A percentile compares a stretch with the other conserved stretches of the same genome.
Conservation (phyloP, 345 rosid genomes). For the Chamaenerion angustifolium region DNA sequence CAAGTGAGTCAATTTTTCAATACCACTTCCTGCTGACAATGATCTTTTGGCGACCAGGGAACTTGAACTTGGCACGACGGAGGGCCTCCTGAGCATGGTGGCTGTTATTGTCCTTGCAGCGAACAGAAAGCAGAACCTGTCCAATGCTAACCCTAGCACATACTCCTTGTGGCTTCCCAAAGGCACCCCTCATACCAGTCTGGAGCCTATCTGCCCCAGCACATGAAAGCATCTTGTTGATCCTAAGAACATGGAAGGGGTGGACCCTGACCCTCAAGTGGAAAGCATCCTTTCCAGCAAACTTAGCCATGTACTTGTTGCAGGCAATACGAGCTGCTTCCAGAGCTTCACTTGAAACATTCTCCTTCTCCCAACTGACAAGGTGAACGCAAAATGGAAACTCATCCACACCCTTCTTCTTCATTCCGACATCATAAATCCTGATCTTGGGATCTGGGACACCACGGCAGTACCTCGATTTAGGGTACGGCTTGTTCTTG, state of each 20-base stretch:
- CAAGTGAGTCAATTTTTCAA: not conserved
- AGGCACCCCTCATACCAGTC: constrained; percentile 52
- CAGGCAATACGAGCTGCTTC: constrained; percentile 51
- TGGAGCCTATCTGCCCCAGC: constrained; percentile 61
- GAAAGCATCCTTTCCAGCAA: constrained; percentile 48
- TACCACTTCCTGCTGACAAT: constrained; percentile 53
- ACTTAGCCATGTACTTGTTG: constrained; percentile 43
- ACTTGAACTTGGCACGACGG: constrained; percentile 50
- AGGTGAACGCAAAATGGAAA: constrained; percentile 44
- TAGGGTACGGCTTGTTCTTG: constrained; percentile 45
- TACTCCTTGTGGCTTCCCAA: constrained; percentile 42
- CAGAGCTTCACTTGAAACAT: constrained; percentile 43
- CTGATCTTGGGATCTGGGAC: constrained; percentile 47
- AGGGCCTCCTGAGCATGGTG: constrained; percentile 51
- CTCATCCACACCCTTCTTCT: constrained; percentile 49
- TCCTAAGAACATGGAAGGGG: constrained; percentile 43
- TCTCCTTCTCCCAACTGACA: constrained; percentile 49
- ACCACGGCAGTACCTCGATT: constrained; percentile 42
- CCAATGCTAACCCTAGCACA: constrained; percentile 41
- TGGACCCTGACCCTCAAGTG: constrained; percentile 48
- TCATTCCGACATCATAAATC: constrained; percentile 51
- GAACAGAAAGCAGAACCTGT: constrained; percentile 38
- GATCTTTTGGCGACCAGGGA: constrained; percentile 52
- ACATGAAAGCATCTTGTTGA: constrained; percentile 53
- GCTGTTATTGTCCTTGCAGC: constrained; percentile 38